Evolutionary conservation across 805 yeast genomes (phyloP), one percentile per base, ranked within the genome.

Genomic region (baker's yeast (Saccharomyces cerevisiae)): DNA sequence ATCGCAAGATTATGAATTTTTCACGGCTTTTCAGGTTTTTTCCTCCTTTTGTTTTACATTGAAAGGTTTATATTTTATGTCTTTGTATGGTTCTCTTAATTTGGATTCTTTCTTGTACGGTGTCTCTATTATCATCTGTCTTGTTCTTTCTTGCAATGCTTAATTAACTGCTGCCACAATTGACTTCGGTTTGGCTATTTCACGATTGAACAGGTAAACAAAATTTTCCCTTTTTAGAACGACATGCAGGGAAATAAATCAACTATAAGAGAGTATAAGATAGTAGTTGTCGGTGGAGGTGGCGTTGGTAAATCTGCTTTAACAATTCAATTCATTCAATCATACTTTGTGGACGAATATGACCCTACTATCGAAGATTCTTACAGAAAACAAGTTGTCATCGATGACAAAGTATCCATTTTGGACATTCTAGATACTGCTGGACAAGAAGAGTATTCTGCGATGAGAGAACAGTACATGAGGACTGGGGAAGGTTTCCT

Each of bases 251-350:
- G 61, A 49, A 62, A 59, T 30, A 65, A 63, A 53, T 59, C 66
- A n/a, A 72, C 70, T 48, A 76, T 81, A 54, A 79, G 86, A 70
- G 97, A 91, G 71, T 92, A 84, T 70, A 90, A 95, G 69, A 74
- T 94, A 56, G 99, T 94, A 4, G 97, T 92, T 48, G 97, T 92
- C 54, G 99, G 98, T 54, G 97, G 97, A 43, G 98, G 98, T 68
- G 97, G 97, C 73, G 99, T 94, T 53, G 99, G 99, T 73, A 94
- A 94, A 71, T 86, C 96, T 26, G 98, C 99, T 5, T 76, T 94
- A 59, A 94, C 99, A 28, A 94, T 94, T 60, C 96, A 94, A 71
- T 79, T 94, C 66, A 90, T 94, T 53, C 98, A 92, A 70, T 82
- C 90, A 36, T 97, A 91, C 65, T 94, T 94, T 67, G 96, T 92